Evolutionary conservation across 2,329 filamentous ascomycete genomes (phyloP), one percentile per base, ranked within the genome.

Genomic region (Beauveria sp.): DNA sequence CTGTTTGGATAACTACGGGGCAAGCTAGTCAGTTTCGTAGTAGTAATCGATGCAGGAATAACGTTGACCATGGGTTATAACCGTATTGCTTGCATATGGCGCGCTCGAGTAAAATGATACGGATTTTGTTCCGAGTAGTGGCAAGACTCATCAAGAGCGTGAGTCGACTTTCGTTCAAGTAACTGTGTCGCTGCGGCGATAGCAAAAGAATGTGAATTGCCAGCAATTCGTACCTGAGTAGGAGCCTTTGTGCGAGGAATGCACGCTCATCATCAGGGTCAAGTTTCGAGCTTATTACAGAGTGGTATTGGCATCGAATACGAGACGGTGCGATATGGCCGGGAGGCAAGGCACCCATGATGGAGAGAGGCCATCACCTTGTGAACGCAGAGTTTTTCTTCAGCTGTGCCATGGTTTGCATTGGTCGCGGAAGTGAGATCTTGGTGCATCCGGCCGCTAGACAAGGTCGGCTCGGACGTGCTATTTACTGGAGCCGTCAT

Each of bases 331-430:
- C 34, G 44, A 41, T 57, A 50, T 57, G 22, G 55, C 55, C 30
- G 18, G 4, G 50, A 57, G 30, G 55, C 44, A 57, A 57, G 12
- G 24, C 12, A 30, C 26, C 16, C 16, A 12, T 30, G 16, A 12
- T 46, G 18, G 40, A n/a, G n/a, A 16, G 30, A 16, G 28, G 24
- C 48, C 18, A 22, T 34, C 30, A 34, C 12, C 10, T 12, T 12
- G 30, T 44, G 20, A 30, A 47, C 30, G 55, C 56, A 59, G 57
- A 59, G 20, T 51, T 59, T 59, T 59, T 59, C 44, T 53, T 43
- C 22, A 24, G 22, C 22, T 24, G 22, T 24, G 22, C 22, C 22
- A 24, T 24, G 22, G 26, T 46, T 44, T 30, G 26, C 24, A 46
- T n/a, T 34, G 55, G 54, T 44, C 5, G 28, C 47, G 34, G 46